phyloP scores from a whole-genome alignment of 495 filamentous ascomycete species.

The Neurospora sp. region DNA sequence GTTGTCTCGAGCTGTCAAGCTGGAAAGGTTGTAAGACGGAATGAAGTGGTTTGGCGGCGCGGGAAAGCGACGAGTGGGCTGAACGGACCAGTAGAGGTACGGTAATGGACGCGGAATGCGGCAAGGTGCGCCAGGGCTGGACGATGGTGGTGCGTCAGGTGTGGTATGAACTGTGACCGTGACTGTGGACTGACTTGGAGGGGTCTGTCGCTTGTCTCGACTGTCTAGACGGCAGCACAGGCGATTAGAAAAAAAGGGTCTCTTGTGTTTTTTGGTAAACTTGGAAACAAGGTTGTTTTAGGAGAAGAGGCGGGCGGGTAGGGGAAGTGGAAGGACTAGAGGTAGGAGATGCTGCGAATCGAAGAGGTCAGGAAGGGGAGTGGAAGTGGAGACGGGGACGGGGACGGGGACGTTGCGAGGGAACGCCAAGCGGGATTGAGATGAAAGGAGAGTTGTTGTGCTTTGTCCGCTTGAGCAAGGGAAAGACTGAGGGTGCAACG shows the following conservation, averaged over 20 bases:
- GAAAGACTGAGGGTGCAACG: not conserved
- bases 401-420: not conserved
- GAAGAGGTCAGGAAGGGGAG: not conserved
- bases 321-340: not conserved
- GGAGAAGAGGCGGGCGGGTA: not conserved
- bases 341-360: not conserved
- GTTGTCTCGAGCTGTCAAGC: slow-evolving; percentile 4
- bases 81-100: not conserved
- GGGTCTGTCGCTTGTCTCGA: not conserved
- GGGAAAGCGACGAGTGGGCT: slow-evolving; percentile 3
- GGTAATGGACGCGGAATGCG: not conserved
- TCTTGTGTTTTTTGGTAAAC: not conserved
- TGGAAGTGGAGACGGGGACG: not conserved
- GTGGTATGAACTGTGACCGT: not conserved
- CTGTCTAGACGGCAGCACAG: not conserved
- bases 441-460: not conserved
- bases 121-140: not conserved
- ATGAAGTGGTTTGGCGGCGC: slow-evolving; percentile 15
- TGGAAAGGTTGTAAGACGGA: slow-evolving; percentile 15
- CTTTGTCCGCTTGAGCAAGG: not conserved
- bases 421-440: not conserved
- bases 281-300: not conserved
- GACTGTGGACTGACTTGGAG: not conserved
- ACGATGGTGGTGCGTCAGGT: not conserved
- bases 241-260: not conserved